Evolutionary conservation across 2,329 filamentous ascomycete species (phyloP).

Genomic region (Botrytis hyacinthi): DNA sequence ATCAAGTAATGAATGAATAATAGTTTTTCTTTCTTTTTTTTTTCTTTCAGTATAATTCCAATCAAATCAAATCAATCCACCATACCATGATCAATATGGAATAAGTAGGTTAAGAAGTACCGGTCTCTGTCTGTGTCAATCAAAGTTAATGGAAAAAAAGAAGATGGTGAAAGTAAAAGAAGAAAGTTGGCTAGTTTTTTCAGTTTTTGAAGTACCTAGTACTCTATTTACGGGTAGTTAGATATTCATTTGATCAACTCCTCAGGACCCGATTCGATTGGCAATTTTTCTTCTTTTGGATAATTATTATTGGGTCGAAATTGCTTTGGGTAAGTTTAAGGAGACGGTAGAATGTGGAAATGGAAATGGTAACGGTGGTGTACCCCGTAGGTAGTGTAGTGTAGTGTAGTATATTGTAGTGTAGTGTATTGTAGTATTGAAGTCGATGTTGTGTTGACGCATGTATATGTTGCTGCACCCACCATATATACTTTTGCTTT

Average conservation of each 20-base stretch:
- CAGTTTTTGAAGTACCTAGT: not conserved
- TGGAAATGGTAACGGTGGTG: not conserved
- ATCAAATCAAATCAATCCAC: not conserved
- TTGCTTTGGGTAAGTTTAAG: not conserved
- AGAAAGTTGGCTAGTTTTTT: not conserved
- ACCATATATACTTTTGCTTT: not conserved
- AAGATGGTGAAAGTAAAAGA: not conserved
- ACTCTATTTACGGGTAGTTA: not conserved
- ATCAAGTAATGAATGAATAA: not conserved
- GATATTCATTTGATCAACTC: not conserved
- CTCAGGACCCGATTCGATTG: not conserved
- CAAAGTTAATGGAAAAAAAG: not conserved
- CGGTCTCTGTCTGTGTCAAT: not conserved
- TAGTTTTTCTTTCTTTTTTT: not conserved
- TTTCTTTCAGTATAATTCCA: not conserved
- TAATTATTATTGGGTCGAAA: not conserved
- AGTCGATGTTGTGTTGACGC: not conserved
- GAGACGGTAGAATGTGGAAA: accelerated
- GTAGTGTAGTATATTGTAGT: no score
- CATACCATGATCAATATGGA: not conserved
- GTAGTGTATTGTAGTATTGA: no score
- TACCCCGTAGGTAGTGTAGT: not conserved
- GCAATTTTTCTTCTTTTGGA: not conserved
- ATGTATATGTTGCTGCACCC: not conserved
- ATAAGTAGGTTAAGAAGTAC: not conserved